These are phyloP conservation scores for Wallacemonas sp. DNA, from an alignment of 208 protist genomes.

Conservation along the genomic window DNA sequence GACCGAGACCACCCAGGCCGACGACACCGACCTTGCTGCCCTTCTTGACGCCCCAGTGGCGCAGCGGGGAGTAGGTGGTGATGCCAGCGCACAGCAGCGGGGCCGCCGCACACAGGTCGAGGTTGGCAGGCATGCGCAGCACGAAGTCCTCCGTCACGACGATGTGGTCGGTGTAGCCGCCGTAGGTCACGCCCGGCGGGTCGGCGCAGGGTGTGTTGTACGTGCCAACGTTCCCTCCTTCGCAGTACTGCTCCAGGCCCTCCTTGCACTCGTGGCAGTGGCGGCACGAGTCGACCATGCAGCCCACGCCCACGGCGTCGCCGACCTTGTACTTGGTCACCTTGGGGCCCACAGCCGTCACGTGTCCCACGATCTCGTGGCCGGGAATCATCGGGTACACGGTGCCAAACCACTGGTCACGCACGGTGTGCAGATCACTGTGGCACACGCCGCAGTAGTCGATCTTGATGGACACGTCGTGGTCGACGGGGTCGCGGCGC, in stretches of 20 bases:
- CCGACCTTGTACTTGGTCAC: constrained; percentile 85
- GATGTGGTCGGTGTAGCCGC: constrained; percentile 76
- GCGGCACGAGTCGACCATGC: constrained; percentile 87
- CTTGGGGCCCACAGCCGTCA: constrained; percentile 51
- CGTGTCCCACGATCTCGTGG: constrained; percentile 80
- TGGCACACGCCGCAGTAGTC: constrained; percentile 84
- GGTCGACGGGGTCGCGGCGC: constrained; percentile 37
- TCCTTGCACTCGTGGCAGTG: constrained; percentile 62
- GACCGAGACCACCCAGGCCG: constrained; percentile 88
- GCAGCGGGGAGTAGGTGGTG: constrained; percentile 84
- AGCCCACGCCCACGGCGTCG: constrained; percentile 84
- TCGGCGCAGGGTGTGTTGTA: constrained; percentile 56
- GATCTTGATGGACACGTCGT: constrained; percentile 77
- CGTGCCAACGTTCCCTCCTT: constrained; percentile 40
- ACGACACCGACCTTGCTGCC: constrained; percentile 74
- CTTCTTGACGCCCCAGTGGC: constrained; percentile 58
- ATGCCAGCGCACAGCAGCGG: constrained; percentile 90
- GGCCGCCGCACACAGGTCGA: constrained; percentile 59
- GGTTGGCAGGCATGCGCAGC: constrained; percentile 62
- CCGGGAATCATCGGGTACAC: constrained; percentile 65
- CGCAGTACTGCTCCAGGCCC: constrained; percentile 79
- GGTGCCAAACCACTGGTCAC: constrained; percentile 60
- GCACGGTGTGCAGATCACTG: constrained; percentile 71
- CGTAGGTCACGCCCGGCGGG: constrained; percentile 39
- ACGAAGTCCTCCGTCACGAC: constrained; percentile 70